phyloP scores from a whole-genome alignment of 163 green algal genomes.

The Chlorella variabilis region DNA sequence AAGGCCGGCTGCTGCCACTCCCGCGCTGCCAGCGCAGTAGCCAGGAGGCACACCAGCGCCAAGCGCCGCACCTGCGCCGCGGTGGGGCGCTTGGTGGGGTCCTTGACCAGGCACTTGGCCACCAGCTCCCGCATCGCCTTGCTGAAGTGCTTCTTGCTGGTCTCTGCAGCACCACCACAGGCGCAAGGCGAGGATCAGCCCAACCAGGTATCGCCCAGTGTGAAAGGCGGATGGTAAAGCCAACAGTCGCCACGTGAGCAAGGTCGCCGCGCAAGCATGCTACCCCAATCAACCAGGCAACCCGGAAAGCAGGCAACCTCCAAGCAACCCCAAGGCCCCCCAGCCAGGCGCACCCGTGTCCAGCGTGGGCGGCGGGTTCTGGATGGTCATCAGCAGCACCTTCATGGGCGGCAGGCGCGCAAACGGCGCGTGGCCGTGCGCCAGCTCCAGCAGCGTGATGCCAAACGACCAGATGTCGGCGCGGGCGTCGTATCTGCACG shows the following conservation, averaged over 20 bases:
- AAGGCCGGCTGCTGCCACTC: too few species aligned
- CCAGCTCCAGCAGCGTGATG: constrained; percentile 97
- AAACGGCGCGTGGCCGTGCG: constrained; percentile 87
- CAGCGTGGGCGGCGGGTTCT: constrained; percentile 94
- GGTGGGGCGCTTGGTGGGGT: constrained; percentile 84
- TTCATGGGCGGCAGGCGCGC: constrained; percentile 88
- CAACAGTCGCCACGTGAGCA: too few species aligned
- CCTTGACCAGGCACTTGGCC: constrained; percentile 94
- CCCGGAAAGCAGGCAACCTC: constrained; percentile 17
- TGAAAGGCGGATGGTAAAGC: too few species aligned
- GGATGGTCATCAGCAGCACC: constrained; percentile 89
- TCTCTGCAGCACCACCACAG: constrained; percentile 33
- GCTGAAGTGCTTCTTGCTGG: constrained; percentile 59
- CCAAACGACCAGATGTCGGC: constrained; percentile 99
- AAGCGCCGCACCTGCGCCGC: constrained; percentile 51
- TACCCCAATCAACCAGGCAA: not conserved
- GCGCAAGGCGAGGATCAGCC: not conserved
- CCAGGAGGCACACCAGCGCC: too few species aligned
- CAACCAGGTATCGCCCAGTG: too few species aligned
- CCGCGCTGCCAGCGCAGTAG: too few species aligned
- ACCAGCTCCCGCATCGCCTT: constrained; percentile 93
- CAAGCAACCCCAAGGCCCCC: too few species aligned
- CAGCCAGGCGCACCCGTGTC: constrained; percentile 65
- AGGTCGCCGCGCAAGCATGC: too few species aligned
- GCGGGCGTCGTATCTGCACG: constrained; percentile 78